Evolutionary conservation across 441 rosid species (phyloP).

Genomic region (Theobroma grandiflorum): DNA sequence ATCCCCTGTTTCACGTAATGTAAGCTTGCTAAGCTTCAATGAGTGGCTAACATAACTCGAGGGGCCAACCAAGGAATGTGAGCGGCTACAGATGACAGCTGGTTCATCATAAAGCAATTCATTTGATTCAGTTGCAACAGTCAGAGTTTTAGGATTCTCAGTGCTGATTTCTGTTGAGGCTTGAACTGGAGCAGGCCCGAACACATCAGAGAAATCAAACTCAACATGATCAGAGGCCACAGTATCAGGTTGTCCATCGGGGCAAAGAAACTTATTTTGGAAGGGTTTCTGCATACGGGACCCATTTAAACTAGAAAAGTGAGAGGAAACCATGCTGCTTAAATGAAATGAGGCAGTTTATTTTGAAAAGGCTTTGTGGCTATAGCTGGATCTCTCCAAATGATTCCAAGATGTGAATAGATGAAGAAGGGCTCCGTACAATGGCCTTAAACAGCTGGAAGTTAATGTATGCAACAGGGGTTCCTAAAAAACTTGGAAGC

Average conservation of each 20-base stretch:
- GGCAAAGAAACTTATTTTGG: conserved; percentile 50
- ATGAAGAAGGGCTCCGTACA: conserved; percentile 56
- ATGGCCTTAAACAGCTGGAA: conserved; percentile 62
- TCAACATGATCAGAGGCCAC: conserved; percentile 64
- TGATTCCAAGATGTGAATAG: conserved; percentile 21
- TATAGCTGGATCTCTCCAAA: conserved; percentile 24
- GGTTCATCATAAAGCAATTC: conserved; percentile 76
- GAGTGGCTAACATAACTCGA: conserved; percentile 67
- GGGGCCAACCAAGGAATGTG: conserved; percentile 96
- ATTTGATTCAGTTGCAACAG: conserved; percentile 41
- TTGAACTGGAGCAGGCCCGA: conserved; percentile 76
- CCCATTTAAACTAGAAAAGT: conserved; percentile 53
- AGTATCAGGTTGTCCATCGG: conserved; percentile 54
- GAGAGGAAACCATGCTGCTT: conserved; percentile 76
- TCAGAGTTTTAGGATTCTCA: conserved; percentile 40
- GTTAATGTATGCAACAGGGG: conserved; percentile 51
- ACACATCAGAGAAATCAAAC: conserved; percentile 89
- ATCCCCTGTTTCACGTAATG: conserved; percentile 61
- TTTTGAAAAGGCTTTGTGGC: conserved; percentile 22
- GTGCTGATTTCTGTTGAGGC: conserved; percentile 43
- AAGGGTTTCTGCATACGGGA: conserved; percentile 44
- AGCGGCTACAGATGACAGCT: conserved; percentile 69
- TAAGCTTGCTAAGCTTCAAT: conserved; percentile 68
- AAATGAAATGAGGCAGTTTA: conserved; percentile 12
- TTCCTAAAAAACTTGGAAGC: conserved; percentile 68